Conservation (phyloP, 495 filamentous ascomycete genomes). For the Filosporella fistucella region DNA sequence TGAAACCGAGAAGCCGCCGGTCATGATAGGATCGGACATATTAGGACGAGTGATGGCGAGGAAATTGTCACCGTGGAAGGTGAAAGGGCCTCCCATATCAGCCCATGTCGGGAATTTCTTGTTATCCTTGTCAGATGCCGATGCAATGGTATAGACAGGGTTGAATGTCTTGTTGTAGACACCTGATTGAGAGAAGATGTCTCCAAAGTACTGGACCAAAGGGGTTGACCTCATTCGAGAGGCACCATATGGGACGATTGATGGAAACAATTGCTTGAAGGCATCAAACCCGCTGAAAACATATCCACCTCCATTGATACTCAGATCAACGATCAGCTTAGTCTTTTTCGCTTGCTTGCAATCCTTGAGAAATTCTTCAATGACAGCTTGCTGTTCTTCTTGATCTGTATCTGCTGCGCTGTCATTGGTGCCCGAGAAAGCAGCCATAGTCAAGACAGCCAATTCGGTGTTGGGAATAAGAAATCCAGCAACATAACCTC, state of each 20-base stretch:
- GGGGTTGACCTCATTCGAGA: conserved; percentile 11
- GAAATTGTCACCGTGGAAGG: conserved; percentile 6
- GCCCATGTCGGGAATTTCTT: background rate
- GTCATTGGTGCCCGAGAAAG: background rate
- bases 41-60: background rate
- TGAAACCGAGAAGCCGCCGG: background rate
- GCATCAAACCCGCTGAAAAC: conserved; percentile 26
- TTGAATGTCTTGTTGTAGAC: background rate
- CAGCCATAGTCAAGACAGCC: conserved; percentile 5
- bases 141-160: background rate
- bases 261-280: conserved; percentile 31
- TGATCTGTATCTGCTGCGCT: background rate
- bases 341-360: conserved; percentile 2
- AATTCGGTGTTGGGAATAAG: background rate
- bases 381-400: background rate
- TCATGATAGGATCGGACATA: conserved; percentile 1
- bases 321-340: conserved; percentile 28
- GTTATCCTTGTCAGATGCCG: background rate
- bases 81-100: background rate
- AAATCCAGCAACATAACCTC: background rate
- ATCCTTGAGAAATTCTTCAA: background rate
- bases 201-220: conserved; percentile 1
- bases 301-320: conserved; percentile 27
- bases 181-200: background rate
- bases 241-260: conserved; percentile 17